Percentiles rank a stretch among this genome's conserved stretches.
Conservation (phyloP, 2,329 filamentous ascomycete species). For the Drechslerella coelobrocha region DNA sequence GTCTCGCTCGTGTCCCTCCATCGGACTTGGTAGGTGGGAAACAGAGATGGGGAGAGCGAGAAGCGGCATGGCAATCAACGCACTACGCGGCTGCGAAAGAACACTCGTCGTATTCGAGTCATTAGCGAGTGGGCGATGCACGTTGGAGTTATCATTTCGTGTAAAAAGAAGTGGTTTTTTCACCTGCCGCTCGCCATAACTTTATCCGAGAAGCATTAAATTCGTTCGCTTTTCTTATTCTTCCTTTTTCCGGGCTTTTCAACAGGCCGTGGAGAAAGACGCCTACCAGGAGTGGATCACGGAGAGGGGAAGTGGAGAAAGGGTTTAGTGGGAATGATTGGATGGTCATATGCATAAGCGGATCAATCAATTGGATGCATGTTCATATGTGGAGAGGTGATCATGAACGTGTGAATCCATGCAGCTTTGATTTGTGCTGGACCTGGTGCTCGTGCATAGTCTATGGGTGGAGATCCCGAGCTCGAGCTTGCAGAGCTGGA, state of each 20-base stretch:
- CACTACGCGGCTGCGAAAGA: neutral
- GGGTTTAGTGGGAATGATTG: slow-evolving; percentile 11
- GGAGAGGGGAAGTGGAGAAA: slow-evolving; percentile 49
- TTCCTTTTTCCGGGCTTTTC: neutral
- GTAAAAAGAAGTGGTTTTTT: too few species aligned
- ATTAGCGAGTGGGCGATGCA: too few species aligned
- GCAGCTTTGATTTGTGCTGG: slow-evolving; percentile 7
- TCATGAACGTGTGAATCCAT: slow-evolving; percentile 1
- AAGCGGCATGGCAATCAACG: neutral
- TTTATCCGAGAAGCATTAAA: neutral
- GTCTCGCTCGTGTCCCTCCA: slow-evolving; percentile 14
- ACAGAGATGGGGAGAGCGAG: too few species aligned
- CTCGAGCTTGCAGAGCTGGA: neutral
- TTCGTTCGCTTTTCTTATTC: neutral
- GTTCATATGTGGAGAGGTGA: neutral
- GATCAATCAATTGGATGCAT: slow-evolving; percentile 6
- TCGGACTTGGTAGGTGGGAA: slow-evolving; percentile 51
- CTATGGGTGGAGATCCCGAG: slow-evolving; percentile 3
- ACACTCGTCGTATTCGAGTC: too few species aligned
- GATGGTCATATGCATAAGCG: neutral
- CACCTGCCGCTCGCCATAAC: too few species aligned
- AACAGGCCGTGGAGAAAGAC: slow-evolving; percentile 11
- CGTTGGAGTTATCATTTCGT: too few species aligned
- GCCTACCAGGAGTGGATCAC: slow-evolving; percentile 18
- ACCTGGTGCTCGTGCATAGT: slow-evolving; percentile 1